Evolutionary conservation across 305 asterid species (phyloP).

Genomic region (Fraxinus floribunda): DNA sequence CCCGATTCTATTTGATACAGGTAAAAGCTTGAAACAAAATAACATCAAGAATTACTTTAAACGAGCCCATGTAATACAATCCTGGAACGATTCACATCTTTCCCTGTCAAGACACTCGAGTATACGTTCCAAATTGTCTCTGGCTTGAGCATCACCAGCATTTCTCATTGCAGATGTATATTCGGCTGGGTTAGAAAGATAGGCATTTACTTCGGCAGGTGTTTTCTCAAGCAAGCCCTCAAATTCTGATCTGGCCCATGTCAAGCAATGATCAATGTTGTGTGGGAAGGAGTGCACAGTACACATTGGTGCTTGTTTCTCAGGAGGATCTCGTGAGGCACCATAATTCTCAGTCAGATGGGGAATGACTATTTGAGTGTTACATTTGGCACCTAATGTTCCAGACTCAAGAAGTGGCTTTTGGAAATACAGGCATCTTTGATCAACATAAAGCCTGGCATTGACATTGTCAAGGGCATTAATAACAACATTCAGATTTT

Average conservation of each 20-base stretch:
- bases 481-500: constrained; percentile 67
- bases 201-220: constrained; percentile 88
- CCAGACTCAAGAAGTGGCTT: constrained; percentile 95
- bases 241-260: constrained; percentile 95
- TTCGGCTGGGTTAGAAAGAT: constrained; percentile 70
- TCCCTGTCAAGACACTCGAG: constrained; percentile 80
- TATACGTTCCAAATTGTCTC: constrained; percentile 82
- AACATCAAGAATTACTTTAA: constrained; percentile 45
- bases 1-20: not conserved
- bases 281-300: constrained; percentile 96
- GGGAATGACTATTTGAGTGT: constrained; percentile 92
- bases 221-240: constrained; percentile 94
- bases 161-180: constrained; percentile 66
- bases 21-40: constrained; percentile 9
- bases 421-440: constrained; percentile 88
- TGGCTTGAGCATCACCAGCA: constrained; percentile 96
- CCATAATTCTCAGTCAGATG: constrained; percentile 94
- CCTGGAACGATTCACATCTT: constrained; percentile 77
- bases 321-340: constrained; percentile 98
- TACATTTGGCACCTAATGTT: constrained; percentile 91
- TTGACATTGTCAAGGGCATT: constrained; percentile 96
- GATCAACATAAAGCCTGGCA: constrained; percentile 94
- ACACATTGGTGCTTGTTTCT: constrained; percentile 98
- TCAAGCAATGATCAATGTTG: constrained; percentile 92
- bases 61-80: constrained; percentile 89